Base-by-base conservation (phyloP, 148 eudicot species). In the Amaranthus cruentus region DNA sequence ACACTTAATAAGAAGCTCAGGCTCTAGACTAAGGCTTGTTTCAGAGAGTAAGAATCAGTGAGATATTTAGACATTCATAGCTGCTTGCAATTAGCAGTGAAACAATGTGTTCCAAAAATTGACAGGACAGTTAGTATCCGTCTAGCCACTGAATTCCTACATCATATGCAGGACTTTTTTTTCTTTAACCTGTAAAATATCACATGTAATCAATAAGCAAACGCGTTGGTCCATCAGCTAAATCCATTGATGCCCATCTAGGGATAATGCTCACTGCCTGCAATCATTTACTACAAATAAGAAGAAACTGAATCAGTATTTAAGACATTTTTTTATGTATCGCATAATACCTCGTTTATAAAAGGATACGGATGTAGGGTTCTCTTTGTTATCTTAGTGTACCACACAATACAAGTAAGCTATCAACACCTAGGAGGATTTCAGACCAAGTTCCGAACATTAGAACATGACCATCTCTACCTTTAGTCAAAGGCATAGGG, bases 401-500 rank as follows among this genome's bases (percentile, higher is more conserved):
- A 57, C 6, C 7, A 46, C 67, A 47, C 46, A 53, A 6, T 51
- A 57, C 15, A 66, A 58, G 8, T 42, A 15, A 11, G 28, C 11
- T 51, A 42, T 9, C 62, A 53, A 53, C 9, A 21, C 10, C 9
- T 15, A 9, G 1, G 54, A 54, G 48, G 57, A 61, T 54, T 18
- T 66, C 5, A 3, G 55, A 42, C 42, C 12, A 38, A 48, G 67
- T 10, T 58, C 64, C 55, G 48, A 11, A 15, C n/a, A 47, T 6
- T 12, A 79, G 47, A 49, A 64, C 28, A 57, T 64, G 68, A 49
- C 51, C 15, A 8, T 54, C 18, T 84, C 18, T 84, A 95, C 92
- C 92, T 86, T 86, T 84, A 95, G 73, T 87, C 99, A 72, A 95
- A 95, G 69, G 94, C 94, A 82, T 95, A 95, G 58, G 99, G 99